Evolutionary conservation across 2,329 filamentous ascomycete species (phyloP).

Genomic region (Didymella pinodella): DNA sequence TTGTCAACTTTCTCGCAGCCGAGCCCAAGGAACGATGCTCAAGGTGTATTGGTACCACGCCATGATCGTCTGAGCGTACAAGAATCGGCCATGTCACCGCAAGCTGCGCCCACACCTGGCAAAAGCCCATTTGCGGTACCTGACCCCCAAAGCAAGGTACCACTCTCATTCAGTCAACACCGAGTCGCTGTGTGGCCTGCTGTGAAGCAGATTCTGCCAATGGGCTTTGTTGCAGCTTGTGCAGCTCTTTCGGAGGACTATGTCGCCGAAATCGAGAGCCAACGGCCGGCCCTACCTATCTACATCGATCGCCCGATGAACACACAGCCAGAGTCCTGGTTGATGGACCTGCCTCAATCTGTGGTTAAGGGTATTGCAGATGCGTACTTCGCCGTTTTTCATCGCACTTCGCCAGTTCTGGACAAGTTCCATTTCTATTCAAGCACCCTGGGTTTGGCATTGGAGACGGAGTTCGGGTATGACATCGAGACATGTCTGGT

Average conservation of each 20-base stretch:
- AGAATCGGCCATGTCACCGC: slow-evolving; percentile 39
- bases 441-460: slow-evolving; percentile 58
- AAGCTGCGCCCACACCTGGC: slow-evolving; percentile 35
- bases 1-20: slow-evolving; percentile 39
- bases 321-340: slow-evolving; percentile 50
- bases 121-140: slow-evolving; percentile 32
- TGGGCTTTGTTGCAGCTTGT: slow-evolving; percentile 50
- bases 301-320: slow-evolving; percentile 46
- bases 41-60: slow-evolving; percentile 21
- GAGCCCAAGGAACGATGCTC: slow-evolving; percentile 33
- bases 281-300: slow-evolving; percentile 55
- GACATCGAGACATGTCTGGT: slow-evolving; percentile 62
- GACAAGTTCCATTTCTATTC: slow-evolving; percentile 62
- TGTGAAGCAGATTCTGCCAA: slow-evolving; percentile 54
- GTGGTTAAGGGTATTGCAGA: slow-evolving; percentile 62
- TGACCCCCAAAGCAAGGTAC: slow-evolving; percentile 36
- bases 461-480: slow-evolving; percentile 60
- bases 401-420: slow-evolving; percentile 61
- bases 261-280: slow-evolving; percentile 59
- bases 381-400: slow-evolving; percentile 63
- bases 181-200: slow-evolving; percentile 60
- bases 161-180: slow-evolving; percentile 61
- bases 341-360: slow-evolving; percentile 57
- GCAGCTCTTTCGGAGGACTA: slow-evolving; percentile 57
- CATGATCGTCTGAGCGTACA: slow-evolving; percentile 33